These are phyloP conservation scores for Diaporthe amygdali DNA, from an alignment of 2,329 filamentous ascomycete species.

Conservation along the genomic window DNA sequence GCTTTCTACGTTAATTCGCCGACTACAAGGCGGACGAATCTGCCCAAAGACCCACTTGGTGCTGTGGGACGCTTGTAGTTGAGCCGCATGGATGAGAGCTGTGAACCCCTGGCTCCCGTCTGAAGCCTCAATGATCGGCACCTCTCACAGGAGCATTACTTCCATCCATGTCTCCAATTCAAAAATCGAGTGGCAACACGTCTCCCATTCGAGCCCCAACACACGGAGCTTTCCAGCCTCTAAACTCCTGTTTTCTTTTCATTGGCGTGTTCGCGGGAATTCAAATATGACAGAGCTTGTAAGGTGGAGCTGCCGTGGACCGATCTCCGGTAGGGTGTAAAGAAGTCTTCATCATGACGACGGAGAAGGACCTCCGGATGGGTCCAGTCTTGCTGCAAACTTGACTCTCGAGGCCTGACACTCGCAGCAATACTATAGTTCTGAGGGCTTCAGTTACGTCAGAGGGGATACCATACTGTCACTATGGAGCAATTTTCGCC, in stretches of 20 bases:
- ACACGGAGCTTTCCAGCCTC: background rate
- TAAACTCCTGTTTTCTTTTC: background rate
- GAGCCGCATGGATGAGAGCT: background rate
- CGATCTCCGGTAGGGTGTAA: background rate
- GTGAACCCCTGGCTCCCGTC: background rate
- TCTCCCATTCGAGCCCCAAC: background rate
- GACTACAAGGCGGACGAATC: background rate
- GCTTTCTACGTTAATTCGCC: background rate
- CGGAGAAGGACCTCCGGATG: constrained; percentile 11
- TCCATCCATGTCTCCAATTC: background rate
- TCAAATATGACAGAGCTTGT: constrained; percentile 1
- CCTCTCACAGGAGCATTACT: background rate
- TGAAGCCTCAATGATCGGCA: background rate
- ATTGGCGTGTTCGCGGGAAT: background rate
- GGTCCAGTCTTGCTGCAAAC: background rate
- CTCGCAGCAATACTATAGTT: background rate
- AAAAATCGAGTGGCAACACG: background rate
- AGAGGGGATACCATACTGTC: background rate
- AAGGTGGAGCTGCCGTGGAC: background rate
- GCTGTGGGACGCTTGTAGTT: background rate
- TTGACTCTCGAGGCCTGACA: background rate
- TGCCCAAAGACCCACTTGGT: background rate
- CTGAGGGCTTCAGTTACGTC: background rate
- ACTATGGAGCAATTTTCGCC: background rate
- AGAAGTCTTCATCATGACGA: background rate